A percentile compares a stretch with the other conserved stretches of the same genome.
phyloP scores from a whole-genome alignment of 2,329 filamentous ascomycete species.

The Emergomyces orientalis region DNA sequence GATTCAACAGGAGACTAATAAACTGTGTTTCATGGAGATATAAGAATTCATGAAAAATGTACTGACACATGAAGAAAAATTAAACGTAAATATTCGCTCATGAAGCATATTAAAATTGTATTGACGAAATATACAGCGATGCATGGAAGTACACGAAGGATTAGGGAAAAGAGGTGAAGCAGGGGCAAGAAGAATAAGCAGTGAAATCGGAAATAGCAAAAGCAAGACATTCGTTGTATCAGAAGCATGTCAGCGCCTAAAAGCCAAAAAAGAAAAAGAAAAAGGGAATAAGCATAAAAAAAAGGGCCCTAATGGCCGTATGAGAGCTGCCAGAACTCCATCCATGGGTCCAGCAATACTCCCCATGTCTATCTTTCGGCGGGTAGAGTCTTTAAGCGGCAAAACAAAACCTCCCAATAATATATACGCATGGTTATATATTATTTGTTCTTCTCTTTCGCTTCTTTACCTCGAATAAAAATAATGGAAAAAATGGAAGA shows the following conservation, averaged over 20 bases:
- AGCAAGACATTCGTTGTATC: background rate
- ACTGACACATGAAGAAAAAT: background rate
- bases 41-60: background rate
- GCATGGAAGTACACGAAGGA: background rate
- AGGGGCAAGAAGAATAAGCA: background rate
- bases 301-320: background rate
- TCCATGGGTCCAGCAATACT: background rate
- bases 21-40: background rate
- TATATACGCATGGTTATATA: background rate
- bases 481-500: background rate
- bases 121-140: background rate
- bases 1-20: background rate
- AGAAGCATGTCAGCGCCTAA: background rate
- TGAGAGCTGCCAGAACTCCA: background rate
- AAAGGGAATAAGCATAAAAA: background rate
- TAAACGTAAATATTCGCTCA: background rate
- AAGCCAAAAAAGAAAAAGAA: background rate
- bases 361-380: background rate
- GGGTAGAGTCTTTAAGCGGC: background rate
- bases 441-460: background rate
- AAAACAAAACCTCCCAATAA: background rate
- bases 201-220: background rate
- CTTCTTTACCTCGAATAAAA: background rate
- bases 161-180: background rate
- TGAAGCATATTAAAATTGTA: background rate